Evolutionary conservation across 106 monocot genomes (phyloP), one percentile per base, ranked within the genome.

Genomic region (Gastrodia elata): DNA sequence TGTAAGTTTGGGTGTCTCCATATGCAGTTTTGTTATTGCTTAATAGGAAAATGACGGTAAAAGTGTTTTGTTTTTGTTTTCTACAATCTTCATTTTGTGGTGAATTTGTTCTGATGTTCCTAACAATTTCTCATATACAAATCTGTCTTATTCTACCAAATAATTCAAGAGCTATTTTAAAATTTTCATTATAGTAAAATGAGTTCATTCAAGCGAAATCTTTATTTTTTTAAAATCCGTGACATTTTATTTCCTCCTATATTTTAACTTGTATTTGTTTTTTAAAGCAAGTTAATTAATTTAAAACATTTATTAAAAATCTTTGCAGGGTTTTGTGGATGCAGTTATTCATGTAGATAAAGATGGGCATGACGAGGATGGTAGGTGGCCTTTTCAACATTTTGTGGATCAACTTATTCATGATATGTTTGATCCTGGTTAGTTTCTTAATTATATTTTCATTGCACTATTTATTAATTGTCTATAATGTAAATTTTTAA

Each of bases 381-480:
- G 97, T n/a, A 81, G 74, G 70, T 97, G 97, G 97, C 97, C 97
- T 30, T 97, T 90, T 68, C 73, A 59, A 41, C 76, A 82, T 61
- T 97, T 83, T 82, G 88, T 90, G 18, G 97, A 97, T 37, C 93
- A 93, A 72, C 92, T 97, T 58, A 81, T 93, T 77, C 90, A 90
- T 87, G 97, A 97, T 86, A 93, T 97, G 71, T 97, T 97, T 82
- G 97, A 97, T 75, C 86, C 97, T 40, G 69, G 96, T 90, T 77
- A 77, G 71, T 64, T 79, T 72, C 46, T 41, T n/a, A 3, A 44
- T 46, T 6, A 25, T 57, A 25, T 61, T 61, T 28, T 15, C 41
- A 20, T 48, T 22, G 30, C 41, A 7, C 39, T 55, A 35, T 36
- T 73, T 26, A 70, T 67, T 69, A 69, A 40, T 10, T 18, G 43